Evolutionary conservation across 345 rosid species (phyloP), one percentile per base, ranked within the genome.

Genomic region (Acer campestre): DNA sequence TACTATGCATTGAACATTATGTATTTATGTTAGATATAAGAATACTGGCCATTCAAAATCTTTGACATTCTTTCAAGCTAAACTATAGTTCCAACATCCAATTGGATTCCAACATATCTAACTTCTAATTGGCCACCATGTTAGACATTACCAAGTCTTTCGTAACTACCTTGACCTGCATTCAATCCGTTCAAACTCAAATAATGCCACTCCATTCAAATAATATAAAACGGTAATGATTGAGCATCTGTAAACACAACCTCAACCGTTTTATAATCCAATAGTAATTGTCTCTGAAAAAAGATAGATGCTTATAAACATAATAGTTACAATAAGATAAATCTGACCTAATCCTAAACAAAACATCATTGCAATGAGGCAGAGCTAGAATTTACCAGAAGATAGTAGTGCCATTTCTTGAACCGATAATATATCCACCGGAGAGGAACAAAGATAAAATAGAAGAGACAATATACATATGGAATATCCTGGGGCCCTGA

Each of bases 361-460:
- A 55, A 51, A 22, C 61, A 65, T 18, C 18, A 51, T 58, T 31
- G 61, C 74, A 58, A 55, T 29, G 67, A 38, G 31, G 53, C 62
- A 42, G 75, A 62, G 73, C 82, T 76, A 42, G 77, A 58, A 62
- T 83, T 86, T 87, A 95, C 99, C 90, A 95, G 90, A 76, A 95
- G 98, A 87, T 93, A 95, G 82, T 93, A 95, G 81, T 95, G 99
- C 99, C 95, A 91, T 85, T 95, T 95, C 89, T 95, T 95, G 84
- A 82, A 93, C 80, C 99, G 91, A 74, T 95, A 95, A 82, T 95
- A 93, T 68, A 95, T 92, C 99, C 99, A 95, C 62, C 99, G 89
- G 46, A 92, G 96, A 81, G 99, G 99, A 75, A 95, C 99, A 80
- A 95, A 95, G 68, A 67, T 85, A 42, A 95, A 71, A 80, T 87